Evolutionary conservation across 164 flowering plant species (phyloP).

Genomic region (Akebia trifoliata): DNA sequence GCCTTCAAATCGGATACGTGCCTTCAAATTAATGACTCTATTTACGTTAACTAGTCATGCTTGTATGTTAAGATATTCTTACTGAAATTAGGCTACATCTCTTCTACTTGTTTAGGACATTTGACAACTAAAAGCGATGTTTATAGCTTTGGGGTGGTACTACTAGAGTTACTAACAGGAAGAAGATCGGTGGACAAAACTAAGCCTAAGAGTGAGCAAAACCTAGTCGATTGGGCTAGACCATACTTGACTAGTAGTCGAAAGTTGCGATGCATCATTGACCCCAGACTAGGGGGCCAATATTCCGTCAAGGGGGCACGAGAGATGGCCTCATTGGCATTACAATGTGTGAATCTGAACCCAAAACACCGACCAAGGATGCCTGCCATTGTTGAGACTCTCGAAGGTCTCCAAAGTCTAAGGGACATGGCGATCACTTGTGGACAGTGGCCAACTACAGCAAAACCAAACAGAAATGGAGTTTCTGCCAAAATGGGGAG

Average conservation of each 20-base stretch:
- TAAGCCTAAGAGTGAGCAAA: constrained; percentile 70
- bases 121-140: constrained; percentile 91
- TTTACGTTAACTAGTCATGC: too few species aligned
- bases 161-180: constrained; percentile 83
- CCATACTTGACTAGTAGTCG: constrained; percentile 76
- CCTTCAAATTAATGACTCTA: too few species aligned
- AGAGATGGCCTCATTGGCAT: constrained; percentile 63
- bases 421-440: constrained; percentile 77
- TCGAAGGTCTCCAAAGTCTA: constrained; percentile 49
- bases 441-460: constrained; percentile 65
- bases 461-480: constrained; percentile 26
- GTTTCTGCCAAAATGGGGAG: constrained; percentile 25
- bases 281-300: constrained; percentile 75
- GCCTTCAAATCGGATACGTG: too few species aligned
- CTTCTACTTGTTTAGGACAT: constrained; percentile 71
- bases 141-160: constrained; percentile 92
- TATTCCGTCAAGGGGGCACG: constrained; percentile 86
- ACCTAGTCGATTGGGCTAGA: constrained; percentile 69
- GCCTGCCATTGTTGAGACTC: constrained; percentile 52
- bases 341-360: constrained; percentile 60
- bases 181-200: constrained; percentile 74
- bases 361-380: constrained; percentile 85
- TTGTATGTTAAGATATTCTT: too few species aligned
- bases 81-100: too few species aligned
- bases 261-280: constrained; percentile 63